phyloP scores from a whole-genome alignment of 2,329 filamentous ascomycete species.

The Volutella citrinella region DNA sequence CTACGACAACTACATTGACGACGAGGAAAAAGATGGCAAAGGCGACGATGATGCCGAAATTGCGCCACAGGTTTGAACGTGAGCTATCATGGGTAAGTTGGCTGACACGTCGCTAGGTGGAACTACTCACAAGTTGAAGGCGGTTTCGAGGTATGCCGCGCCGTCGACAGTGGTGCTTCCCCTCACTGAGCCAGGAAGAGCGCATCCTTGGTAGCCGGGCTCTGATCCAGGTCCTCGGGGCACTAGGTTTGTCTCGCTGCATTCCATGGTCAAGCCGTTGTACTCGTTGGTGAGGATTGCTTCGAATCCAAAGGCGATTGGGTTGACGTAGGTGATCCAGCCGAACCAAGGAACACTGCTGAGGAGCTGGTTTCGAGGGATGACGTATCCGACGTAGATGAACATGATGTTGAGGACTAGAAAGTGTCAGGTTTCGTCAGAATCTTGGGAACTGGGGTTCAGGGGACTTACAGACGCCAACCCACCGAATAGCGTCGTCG shows the following conservation, averaged over 20 bases:
- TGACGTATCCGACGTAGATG: constrained; percentile 63
- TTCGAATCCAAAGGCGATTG: constrained; percentile 63
- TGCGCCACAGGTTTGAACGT: constrained; percentile 10
- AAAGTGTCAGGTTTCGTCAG: too few species aligned
- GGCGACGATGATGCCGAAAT: constrained; percentile 9
- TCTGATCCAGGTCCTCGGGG: constrained; percentile 39
- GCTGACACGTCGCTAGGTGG: neutral
- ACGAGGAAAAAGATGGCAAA: constrained; percentile 7
- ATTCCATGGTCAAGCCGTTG: constrained; percentile 48
- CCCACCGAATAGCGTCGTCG: constrained; percentile 58
- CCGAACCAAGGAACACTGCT: constrained; percentile 64
- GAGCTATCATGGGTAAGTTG: neutral
- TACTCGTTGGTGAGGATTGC: constrained; percentile 54
- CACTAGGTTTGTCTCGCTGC: constrained; percentile 41
- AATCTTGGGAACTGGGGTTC: too few species aligned
- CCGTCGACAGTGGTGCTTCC: constrained; percentile 41
- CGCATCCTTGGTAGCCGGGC: constrained; percentile 49
- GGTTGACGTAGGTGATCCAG: constrained; percentile 63
- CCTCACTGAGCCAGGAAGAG: constrained; percentile 47
- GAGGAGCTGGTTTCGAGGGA: constrained; percentile 52
- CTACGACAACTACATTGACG: constrained; percentile 6
- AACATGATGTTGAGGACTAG: constrained; percentile 56
- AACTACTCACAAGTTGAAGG: constrained; percentile 7
- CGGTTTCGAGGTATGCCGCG: constrained; percentile 2
- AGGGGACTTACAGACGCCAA: constrained; percentile 34